Evolutionary conservation across 2,329 filamentous ascomycete species (phyloP), one percentile per base, ranked within the genome.

Genomic region (Dactylellina leptospora): DNA sequence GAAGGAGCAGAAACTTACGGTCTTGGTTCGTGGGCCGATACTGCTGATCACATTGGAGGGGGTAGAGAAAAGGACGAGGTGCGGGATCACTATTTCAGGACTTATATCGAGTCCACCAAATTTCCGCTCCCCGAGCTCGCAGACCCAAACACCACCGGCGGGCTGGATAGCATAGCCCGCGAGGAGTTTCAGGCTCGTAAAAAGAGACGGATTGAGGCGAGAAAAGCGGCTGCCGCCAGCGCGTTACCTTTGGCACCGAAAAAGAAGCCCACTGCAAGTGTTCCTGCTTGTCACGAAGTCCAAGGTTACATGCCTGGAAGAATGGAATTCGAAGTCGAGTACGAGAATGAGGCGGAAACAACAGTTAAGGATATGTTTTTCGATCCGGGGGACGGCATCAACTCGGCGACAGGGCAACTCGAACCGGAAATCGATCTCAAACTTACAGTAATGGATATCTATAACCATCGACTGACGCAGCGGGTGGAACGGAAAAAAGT

Each of bases 291-390:
- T 80, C 95, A 99, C 82, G 95, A 99, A 80, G 95, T 99, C 36
- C 92, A 97, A 80, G 95, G 95, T 2, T 99, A 96, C 79, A 99
- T 99, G 95, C 95, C 95, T 2, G 95, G 95, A 45, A 92, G 95
- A 40, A 81, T 99, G 75, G 95, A 99, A 78, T 99, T 99, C 75
- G 95, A 99, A 83, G 97, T 91, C 0, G 95, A 99, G 77, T 95
- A 96, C 78, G 91, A 93, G 78, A 99, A 99, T 77, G 95, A 99
- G 77, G 95, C 95, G 0, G 95, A 99, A 81, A 96, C 97, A 81
- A 93, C 93, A 0, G 95, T 99, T 1, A 95, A 99, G 79, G 88
- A 96, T 74, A 97, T 99, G 93, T 90, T 96, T 74, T 99, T 99
- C 77, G 93, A 97, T 64, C 93, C 95, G 0, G 95, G 95, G 23